Base-by-base conservation (phyloP, 768 basidiomycete species). In the Serendipita sp. region DNA sequence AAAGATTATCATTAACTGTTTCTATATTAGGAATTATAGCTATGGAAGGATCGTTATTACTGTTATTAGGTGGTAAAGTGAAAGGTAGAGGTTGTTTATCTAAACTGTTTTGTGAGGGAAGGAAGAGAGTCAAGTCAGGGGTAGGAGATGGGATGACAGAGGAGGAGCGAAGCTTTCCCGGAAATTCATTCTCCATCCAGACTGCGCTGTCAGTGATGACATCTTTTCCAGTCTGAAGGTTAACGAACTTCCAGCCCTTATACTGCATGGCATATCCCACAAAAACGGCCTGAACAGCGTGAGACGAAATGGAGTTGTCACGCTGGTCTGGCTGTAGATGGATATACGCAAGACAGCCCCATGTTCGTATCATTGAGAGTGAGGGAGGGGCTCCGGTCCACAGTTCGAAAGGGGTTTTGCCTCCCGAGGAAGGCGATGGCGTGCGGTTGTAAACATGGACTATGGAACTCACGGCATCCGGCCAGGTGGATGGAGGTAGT, bases 271-370 rank as follows among this genome's bases (percentile, higher is more conserved):
- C 67, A 63, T 77, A 79, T 1, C 77, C 74, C 62, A 78, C 70
- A 40, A 76, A 74, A 0, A 74, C 64, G 63, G 76, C 76, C 67
- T 75, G 72, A 31, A 65, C 43, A 40, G 67, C 66, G 50, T 72
- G 68, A 2, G 15, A 13, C 44, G 2, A 13, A 31, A 50, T 33
- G 29, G 45, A 5, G 13, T 23, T 23, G 23, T 23, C n/a, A 13
- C 65, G 46, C 46, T 46, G 66, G 62, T 77, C 71, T 63, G 72
- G 73, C 62, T 71, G 72, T 3, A 76, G 68, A 62, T 70, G 72
- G 36, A 75, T 76, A 70, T 75, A 78, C 16, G 75, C 74, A 44
- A 66, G 66, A 62, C 75, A 77, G 0, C 77, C 75, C 58, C 71
- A 78, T 1, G 29, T 33, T 36, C 2, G 27, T 4, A 60, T 4